Conservation (phyloP, 140 eudicot genomes). For the Bidens hawaiensis region DNA sequence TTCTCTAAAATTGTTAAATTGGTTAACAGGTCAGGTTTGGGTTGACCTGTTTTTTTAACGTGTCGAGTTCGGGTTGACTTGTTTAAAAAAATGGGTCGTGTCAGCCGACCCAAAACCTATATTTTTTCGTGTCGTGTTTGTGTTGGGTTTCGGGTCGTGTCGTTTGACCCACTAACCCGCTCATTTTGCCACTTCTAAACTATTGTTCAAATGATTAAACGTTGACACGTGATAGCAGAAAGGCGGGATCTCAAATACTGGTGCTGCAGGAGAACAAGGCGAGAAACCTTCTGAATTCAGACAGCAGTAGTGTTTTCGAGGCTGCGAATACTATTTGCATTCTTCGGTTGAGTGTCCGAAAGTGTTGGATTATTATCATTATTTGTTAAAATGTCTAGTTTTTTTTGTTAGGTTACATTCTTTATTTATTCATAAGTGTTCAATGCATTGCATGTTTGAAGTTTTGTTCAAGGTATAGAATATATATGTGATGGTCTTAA, state of each 20-base stretch:
- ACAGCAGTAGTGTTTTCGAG: neutral
- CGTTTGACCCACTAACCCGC: neutral
- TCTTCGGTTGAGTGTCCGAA: conserved; percentile 17
- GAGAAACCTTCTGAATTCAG: conserved; percentile 73
- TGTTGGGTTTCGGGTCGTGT: too few relatives aligned
- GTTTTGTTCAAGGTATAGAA: neutral
- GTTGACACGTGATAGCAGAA: conserved; percentile 35
- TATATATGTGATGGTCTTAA: neutral
- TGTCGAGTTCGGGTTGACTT: too few relatives aligned
- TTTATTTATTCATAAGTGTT: conserved; percentile 3
- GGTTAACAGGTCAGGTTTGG: too few relatives aligned
- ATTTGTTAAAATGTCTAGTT: conserved; percentile 10
- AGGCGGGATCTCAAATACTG: conserved; percentile 31
- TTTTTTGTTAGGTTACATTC: conserved; percentile 7
- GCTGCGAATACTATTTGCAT: neutral
- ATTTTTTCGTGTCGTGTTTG: too few relatives aligned
- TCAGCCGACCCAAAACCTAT: too few relatives aligned
- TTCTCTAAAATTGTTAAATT: too few relatives aligned
- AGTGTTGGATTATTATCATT: neutral
- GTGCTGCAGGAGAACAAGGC: conserved; percentile 46
- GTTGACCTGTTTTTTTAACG: too few relatives aligned
- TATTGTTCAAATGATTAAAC: neutral
- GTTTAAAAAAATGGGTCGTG: too few relatives aligned
- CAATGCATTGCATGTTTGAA: neutral
- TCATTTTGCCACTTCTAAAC: neutral